Base-by-base conservation (phyloP, 2,329 filamentous ascomycete species). In the Scytalidium lignicola region DNA sequence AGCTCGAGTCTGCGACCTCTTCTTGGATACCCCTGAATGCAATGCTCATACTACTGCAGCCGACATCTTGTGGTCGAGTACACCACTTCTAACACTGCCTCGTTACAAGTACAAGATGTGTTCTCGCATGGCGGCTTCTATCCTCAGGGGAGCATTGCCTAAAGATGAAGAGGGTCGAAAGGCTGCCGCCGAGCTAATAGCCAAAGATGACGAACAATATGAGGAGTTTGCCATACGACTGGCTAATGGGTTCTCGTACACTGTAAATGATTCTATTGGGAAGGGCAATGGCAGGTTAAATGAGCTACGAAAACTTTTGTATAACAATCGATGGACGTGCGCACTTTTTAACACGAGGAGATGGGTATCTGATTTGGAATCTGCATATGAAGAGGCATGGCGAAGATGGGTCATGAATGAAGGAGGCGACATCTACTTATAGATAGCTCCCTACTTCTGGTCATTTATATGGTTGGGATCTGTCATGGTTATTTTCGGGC, bases 101-200 rank as follows among this genome's bases (percentile, higher is more conserved):
- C 82, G 93, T 29, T 96, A 97, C 67, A 81, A 87, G 45, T 96
- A 96, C 71, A 99, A 99, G 70, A 99, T 99, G 93, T 99, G 93
- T 68, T 95, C 90, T 41, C 87, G 93, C 47, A 99, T 99, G 87
- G 93, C 92, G 6, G 91, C 93, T 6, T 96, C 90, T 10, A 97
- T 99, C 49, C 76, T 99, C 23, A 88, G 83, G 55, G 93, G 93
- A 15, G 93, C 93, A 0, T 71, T 99, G 3, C 93, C 93, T 0
- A 85, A 83, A 56, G 76, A 74, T 0, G 69, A 74, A 1, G 80
- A 82, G n/a, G 90, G 92, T 2, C 70, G 72, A 6, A 73, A 72
- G 50, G 88, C 86, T 0, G 85, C 85, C 0, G 66, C 70, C 17
- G 90, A 96, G 50, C 75, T 99, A 23, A 90, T 96, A 49, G 88